These are phyloP conservation scores for Cicer yamashitae DNA, from an alignment of 306 rosid genomes.

Conservation along the genomic window DNA sequence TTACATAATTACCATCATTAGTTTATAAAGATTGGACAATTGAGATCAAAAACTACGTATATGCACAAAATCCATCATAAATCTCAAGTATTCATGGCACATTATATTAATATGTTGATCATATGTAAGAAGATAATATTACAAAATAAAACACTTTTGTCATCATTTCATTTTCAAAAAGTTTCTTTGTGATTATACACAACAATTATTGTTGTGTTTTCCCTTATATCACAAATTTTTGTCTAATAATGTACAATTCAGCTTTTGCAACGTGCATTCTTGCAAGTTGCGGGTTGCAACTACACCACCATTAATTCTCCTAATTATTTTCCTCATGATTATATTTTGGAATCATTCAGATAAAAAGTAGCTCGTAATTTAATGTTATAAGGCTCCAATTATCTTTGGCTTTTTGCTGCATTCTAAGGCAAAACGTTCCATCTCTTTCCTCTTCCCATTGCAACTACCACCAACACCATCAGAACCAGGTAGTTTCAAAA, in stretches of 20 bases:
- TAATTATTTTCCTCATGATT: not conserved
- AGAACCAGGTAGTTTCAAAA: slow-evolving; percentile 67
- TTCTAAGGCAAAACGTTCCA: slow-evolving; percentile 67
- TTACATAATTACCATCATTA: too few species aligned
- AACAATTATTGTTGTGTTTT: slow-evolving; percentile 35
- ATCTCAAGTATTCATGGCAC: not conserved
- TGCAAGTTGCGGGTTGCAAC: slow-evolving; percentile 52
- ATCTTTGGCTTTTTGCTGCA: slow-evolving; percentile 83
- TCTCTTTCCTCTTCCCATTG: slow-evolving; percentile 75
- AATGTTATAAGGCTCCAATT: slow-evolving; percentile 83
- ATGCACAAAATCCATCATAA: too few species aligned
- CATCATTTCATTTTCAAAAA: not conserved
- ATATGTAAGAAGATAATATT: slow-evolving; percentile 14
- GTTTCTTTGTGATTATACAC: not conserved
- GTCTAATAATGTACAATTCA: slow-evolving; percentile 59
- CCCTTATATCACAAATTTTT: slow-evolving; percentile 51
- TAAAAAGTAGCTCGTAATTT: slow-evolving; percentile 1
- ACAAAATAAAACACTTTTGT: slow-evolving; percentile 44
- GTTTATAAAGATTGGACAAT: too few species aligned
- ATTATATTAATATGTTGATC: not conserved
- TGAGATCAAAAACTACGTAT: too few species aligned
- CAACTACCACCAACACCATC: slow-evolving; percentile 51
- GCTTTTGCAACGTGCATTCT: slow-evolving; percentile 29
- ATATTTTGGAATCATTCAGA: slow-evolving; percentile 28
- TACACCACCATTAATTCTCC: slow-evolving; percentile 35